Evolutionary conservation across 2,329 filamentous ascomycete species (phyloP).

Genomic region (Cercospora sp.): DNA sequence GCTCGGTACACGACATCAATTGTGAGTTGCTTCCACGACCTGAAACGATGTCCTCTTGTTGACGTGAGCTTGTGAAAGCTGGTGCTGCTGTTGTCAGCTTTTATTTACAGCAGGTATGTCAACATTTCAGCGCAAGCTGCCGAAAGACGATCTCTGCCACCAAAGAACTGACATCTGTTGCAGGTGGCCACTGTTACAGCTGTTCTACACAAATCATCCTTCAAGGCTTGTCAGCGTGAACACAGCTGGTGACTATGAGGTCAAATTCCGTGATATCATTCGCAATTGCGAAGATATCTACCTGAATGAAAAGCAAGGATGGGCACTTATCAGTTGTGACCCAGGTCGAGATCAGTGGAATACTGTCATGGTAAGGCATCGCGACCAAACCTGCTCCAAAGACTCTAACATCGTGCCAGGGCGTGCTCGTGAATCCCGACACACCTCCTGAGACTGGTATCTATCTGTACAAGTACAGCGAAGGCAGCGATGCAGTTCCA

Average conservation of each 20-base stretch:
- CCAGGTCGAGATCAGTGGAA: conserved; percentile 48
- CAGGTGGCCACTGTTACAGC: conserved; percentile 15
- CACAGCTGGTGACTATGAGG: conserved; percentile 29
- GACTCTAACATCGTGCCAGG: conserved; percentile 15
- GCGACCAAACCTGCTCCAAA: not conserved
- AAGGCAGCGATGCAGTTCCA: conserved; percentile 25
- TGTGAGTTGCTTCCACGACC: not conserved
- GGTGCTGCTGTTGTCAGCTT: conserved; percentile 19
- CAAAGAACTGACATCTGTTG: not conserved
- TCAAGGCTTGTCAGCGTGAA: conserved; percentile 18
- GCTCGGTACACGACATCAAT: not conserved
- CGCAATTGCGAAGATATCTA: conserved; percentile 49
- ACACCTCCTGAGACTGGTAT: conserved; percentile 35
- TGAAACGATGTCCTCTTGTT: not conserved
- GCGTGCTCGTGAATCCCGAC: conserved; percentile 34
- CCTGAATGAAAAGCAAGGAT: conserved; percentile 39
- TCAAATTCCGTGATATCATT: conserved; percentile 41
- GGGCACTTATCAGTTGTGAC: conserved; percentile 48
- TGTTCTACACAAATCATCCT: conserved; percentile 29
- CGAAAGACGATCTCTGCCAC: not conserved
- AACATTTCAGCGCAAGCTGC: not conserved
- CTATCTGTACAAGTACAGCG: conserved; percentile 44
- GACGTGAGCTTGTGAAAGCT: conserved; percentile 4
- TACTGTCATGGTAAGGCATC: conserved; percentile 45
- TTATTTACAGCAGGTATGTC: conserved; percentile 28